Evolutionary conservation across 306 rosid species (phyloP), one percentile per base, ranked within the genome.

Genomic region (Cucurbita maxima): DNA sequence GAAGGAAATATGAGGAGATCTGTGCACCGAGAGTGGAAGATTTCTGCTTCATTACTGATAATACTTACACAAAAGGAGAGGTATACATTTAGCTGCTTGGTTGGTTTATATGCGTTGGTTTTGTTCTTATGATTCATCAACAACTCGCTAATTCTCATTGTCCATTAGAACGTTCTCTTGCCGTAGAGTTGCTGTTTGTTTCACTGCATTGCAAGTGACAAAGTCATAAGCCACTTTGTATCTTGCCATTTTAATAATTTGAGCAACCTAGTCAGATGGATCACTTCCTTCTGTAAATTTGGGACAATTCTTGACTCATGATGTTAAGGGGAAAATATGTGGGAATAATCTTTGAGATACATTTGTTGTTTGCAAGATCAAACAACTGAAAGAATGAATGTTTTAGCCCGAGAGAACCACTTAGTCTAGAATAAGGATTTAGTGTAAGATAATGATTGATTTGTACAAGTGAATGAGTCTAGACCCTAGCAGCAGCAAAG

Each of bases 1-100:
- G 62, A 47, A 92, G 98, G 45, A 92, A 92, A 76, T 92, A 92
- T 47, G 96, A 92, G 85, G 98, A 92, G 88, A 90, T 87, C 20
- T 67, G 84, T 82, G 92, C 98, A 48, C 96, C 96, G 34, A 81
- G 76, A 68, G 87, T 88, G 50, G 93, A 90, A 80, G 96, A 92
- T 20, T 90, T 92, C 80, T 90, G 96, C 82, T 67, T 83, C 84
- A 88, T 92, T 80, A 92, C 98, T 14, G 98, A 92, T 74, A 83
- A 81, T 78, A 87, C 98, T 70, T 92, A 88, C 86, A 73, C 82
- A 34, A 87, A 85, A 87, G 84, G 53, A 74, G 91, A 92, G 98
- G 98, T 87, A 84, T 13, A 18, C n/a, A 59, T 18, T 71, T 76
- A 63, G 66, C 76, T 84, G 55, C 52, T 83, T 53, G 47, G 57